Conservation (phyloP, 768 basidiomycete species). For the Coprinellus micaceus region DNA sequence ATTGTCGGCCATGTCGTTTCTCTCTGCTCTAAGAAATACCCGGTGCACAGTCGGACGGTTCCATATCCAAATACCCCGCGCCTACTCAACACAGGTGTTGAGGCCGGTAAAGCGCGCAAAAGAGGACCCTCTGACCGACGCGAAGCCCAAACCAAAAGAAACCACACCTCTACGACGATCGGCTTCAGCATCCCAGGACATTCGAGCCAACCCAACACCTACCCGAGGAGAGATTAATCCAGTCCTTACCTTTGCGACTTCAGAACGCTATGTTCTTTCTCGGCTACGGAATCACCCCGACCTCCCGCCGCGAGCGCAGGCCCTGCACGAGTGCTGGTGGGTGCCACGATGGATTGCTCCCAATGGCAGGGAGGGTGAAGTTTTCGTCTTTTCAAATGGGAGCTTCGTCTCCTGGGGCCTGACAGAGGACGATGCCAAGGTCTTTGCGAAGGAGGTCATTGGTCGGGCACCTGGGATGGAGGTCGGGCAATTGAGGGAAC, state of each 20-base stretch:
- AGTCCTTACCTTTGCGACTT: slow-evolving; percentile 82
- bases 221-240: slow-evolving; percentile 76
- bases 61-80: background rate
- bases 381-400: slow-evolving; percentile 87
- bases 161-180: slow-evolving; percentile 77
- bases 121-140: slow-evolving; percentile 23
- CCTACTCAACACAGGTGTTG: background rate
- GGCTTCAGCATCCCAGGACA: slow-evolving; percentile 80
- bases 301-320: slow-evolving; percentile 52
- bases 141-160: slow-evolving; percentile 75
- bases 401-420: slow-evolving; percentile 91
- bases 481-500: slow-evolving; percentile 58
- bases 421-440: slow-evolving; percentile 66
- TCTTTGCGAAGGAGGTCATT: slow-evolving; percentile 64
- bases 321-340: slow-evolving; percentile 78
- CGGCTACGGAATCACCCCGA: slow-evolving; percentile 50
- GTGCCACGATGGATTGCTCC: slow-evolving; percentile 60
- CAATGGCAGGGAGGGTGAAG: slow-evolving; percentile 63
- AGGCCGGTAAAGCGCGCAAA: background rate
- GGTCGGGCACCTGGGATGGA: slow-evolving; percentile 51
- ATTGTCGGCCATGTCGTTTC: background rate
- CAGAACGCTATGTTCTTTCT: slow-evolving; percentile 74
- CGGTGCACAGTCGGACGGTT: background rate
- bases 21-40: background rate
- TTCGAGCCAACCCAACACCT: slow-evolving; percentile 82